These are phyloP conservation scores for Nicotiana benthamiana DNA, from an alignment of 257 asterid species.

Conservation along the genomic window DNA sequence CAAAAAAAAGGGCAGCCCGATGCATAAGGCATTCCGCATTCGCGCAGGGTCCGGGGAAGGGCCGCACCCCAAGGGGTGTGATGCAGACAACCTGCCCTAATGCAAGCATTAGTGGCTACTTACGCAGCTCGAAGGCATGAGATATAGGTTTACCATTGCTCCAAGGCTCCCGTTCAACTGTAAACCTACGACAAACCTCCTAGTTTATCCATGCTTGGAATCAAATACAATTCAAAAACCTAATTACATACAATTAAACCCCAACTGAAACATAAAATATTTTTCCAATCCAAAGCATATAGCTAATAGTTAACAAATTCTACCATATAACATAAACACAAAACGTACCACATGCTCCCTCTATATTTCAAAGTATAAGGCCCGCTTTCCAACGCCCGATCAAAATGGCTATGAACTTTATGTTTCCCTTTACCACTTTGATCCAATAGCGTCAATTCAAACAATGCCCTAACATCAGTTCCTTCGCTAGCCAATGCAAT, in stretches of 20 bases:
- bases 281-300: background rate
- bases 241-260: background rate
- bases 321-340: background rate
- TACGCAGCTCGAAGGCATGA: too few species aligned
- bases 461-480: conserved; percentile 76
- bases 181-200: background rate
- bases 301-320: background rate
- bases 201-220: background rate
- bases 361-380: conserved; percentile 75
- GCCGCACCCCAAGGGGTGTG: too few species aligned
- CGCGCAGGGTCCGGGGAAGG: too few species aligned
- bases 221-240: background rate
- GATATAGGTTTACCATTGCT: too few species aligned
- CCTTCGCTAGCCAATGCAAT: conserved; percentile 86
- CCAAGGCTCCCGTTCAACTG: background rate
- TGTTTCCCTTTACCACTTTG: conserved; percentile 87
- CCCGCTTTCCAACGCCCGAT: conserved; percentile 83
- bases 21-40: too few species aligned
- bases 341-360: conserved; percentile 92
- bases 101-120: too few species aligned
- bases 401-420: conserved; percentile 85
- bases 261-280: background rate
- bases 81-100: too few species aligned
- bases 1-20: too few species aligned
- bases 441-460: conserved; percentile 72